Conservation (phyloP, 129 eudicot species). For the Lonicera japonica region DNA sequence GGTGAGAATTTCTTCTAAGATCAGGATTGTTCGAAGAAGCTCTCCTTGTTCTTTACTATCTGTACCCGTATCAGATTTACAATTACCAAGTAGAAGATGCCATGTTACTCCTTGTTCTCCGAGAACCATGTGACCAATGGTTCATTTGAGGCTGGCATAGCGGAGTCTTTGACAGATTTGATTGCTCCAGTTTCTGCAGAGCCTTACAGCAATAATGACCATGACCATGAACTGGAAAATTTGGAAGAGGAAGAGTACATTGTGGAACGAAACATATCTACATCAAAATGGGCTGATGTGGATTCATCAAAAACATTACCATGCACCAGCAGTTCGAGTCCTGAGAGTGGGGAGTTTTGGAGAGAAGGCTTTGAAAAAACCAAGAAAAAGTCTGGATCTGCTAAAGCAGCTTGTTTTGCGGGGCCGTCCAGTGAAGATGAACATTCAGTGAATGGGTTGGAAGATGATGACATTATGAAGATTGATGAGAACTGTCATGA, state of each 20-base stretch:
- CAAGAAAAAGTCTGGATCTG: constrained; percentile 47
- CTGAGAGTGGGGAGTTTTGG: constrained; percentile 48
- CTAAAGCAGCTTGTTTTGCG: constrained; percentile 26
- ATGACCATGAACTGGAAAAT: constrained; percentile 64
- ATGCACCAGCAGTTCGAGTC: constrained; percentile 20
- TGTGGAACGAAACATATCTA: constrained; percentile 5
- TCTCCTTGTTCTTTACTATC: constrained; percentile 25
- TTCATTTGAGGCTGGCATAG: no score
- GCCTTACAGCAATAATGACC: constrained; percentile 73
- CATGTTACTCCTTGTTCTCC: no score
- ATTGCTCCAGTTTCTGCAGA: constrained; percentile 50
- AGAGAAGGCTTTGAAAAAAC: constrained; percentile 42
- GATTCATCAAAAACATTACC: constrained; percentile 36
- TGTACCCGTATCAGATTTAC: constrained; percentile 25
- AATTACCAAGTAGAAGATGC: no score
- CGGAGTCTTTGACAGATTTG: constrained; percentile 2
- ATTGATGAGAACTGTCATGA: constrained; percentile 42
- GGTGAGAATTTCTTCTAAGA: constrained; percentile 13
- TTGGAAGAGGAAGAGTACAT: constrained; percentile 23
- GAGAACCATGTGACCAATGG: no score
- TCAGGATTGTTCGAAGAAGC: constrained; percentile 22
- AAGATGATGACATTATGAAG: constrained; percentile 53
- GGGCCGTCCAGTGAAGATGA: constrained; percentile 57
- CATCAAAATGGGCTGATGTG: constrained; percentile 28
- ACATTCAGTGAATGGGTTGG: constrained; percentile 31